phyloP scores from a whole-genome alignment of 768 basidiomycete genomes.

The Lentinula boryana region DNA sequence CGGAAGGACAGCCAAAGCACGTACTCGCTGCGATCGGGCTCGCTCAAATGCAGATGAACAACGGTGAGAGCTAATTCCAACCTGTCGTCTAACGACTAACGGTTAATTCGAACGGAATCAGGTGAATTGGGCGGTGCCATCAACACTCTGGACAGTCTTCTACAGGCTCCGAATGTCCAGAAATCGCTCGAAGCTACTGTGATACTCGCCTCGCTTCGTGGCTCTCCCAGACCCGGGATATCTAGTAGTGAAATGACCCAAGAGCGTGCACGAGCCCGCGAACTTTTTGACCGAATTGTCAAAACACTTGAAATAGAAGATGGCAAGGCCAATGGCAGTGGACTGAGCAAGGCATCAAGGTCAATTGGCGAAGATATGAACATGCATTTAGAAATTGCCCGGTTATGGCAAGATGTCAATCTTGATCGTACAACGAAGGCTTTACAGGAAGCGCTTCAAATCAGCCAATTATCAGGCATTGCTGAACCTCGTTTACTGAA shows the following conservation, averaged over 20 bases:
- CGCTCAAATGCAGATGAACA: conserved; percentile 82
- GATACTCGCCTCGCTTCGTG: conserved; percentile 86
- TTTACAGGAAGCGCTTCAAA: conserved; percentile 65
- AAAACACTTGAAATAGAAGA: conserved; percentile 67
- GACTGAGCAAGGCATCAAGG: conserved; percentile 34
- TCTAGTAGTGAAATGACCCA: conserved; percentile 65
- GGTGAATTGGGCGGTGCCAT: conserved; percentile 84
- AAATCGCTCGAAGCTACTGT: conserved; percentile 79
- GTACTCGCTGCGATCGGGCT: conserved; percentile 77
- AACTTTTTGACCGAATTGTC: conserved; percentile 71
- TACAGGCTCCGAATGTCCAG: conserved; percentile 60
- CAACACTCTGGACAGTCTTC: conserved; percentile 73
- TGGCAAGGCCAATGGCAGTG: conserved; percentile 35
- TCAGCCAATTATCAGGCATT: conserved; percentile 45
- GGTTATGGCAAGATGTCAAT: conserved; percentile 81
- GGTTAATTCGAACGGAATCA: conserved; percentile 19
- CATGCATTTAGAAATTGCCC: conserved; percentile 87
- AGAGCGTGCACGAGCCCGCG: conserved; percentile 70
- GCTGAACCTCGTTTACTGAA: conserved; percentile 69
- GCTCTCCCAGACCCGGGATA: conserved; percentile 73
- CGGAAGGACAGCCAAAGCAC: conserved; percentile 67
- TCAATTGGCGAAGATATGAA: conserved; percentile 74
- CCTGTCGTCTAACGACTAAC: not conserved
- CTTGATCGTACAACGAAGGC: conserved; percentile 69
- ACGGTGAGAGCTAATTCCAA: conserved; percentile 40